A percentile compares a stretch with the other conserved stretches of the same genome.
Evolutionary conservation across 2,329 filamentous ascomycete genomes (phyloP).

Genomic region (Metarhizium rileyi): DNA sequence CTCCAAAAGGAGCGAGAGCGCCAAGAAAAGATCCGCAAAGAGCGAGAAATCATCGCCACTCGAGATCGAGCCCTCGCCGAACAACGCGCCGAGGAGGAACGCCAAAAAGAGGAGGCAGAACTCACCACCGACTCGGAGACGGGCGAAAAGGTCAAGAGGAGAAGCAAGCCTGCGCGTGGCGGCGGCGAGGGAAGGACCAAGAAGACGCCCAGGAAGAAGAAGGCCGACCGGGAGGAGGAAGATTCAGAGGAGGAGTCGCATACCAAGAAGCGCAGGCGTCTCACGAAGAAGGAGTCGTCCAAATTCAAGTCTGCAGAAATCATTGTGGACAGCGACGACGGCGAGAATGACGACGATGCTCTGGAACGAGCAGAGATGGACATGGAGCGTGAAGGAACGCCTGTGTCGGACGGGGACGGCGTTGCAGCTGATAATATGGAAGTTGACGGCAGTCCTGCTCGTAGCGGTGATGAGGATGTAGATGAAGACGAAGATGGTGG

Average conservation of each 20-base stretch:
- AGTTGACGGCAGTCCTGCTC: constrained; percentile 30
- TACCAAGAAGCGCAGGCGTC: constrained; percentile 53
- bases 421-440: constrained; percentile 40
- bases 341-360: constrained; percentile 32
- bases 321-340: constrained; percentile 66
- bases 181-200: constrained; percentile 33
- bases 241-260: constrained; percentile 34
- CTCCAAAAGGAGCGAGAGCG: constrained; percentile 63
- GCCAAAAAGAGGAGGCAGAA: constrained; percentile 51
- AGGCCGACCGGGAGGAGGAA: constrained; percentile 28
- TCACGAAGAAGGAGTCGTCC: constrained; percentile 36
- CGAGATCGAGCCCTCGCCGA: constrained; percentile 64
- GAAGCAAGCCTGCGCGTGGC: constrained; percentile 48
- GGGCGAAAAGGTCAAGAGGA: constrained; percentile 70
- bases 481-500: constrained; percentile 38
- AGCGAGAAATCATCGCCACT: constrained; percentile 72
- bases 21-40: constrained; percentile 74
- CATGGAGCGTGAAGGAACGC: constrained; percentile 27
- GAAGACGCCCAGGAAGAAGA: constrained; percentile 44
- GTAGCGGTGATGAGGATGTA: constrained; percentile 28
- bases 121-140: constrained; percentile 75
- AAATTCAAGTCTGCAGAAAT: constrained; percentile 86
- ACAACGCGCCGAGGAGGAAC: constrained; percentile 36
- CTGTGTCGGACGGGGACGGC: constrained; percentile 26
- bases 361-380: constrained; percentile 37